These are phyloP conservation scores for Malassezia dermatis DNA, from an alignment of 1,284 basidiomycete genomes.

Conservation along the genomic window DNA sequence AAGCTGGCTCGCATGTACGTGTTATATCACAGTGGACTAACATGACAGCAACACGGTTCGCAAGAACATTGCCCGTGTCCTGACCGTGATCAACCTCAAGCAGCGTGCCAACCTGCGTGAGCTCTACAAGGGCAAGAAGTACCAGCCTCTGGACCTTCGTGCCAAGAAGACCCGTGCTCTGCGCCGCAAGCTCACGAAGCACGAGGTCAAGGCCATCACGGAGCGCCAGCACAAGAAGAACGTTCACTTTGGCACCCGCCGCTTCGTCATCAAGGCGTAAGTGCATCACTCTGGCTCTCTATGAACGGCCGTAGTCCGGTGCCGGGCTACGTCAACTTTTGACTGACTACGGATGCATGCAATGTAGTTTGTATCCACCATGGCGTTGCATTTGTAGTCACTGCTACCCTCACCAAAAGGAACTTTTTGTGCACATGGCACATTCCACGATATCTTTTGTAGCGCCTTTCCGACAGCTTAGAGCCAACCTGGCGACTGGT, in stretches of 20 bases:
- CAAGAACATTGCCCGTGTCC: conserved; percentile 95
- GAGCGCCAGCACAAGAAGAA: conserved; percentile 47
- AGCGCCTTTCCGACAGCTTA: neutral
- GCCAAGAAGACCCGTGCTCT: conserved; percentile 98
- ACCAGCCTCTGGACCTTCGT: conserved; percentile 92
- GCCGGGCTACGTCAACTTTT: neutral
- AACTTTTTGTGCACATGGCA: neutral
- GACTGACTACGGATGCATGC: conserved; percentile 7
- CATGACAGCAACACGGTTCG: conserved; percentile 74
- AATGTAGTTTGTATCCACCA: conserved; percentile 17
- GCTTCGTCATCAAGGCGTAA: conserved; percentile 48
- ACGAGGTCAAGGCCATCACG: conserved; percentile 40
- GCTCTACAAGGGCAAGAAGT: conserved; percentile 96
- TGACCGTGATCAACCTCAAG: conserved; percentile 99
- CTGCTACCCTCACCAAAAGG: conserved; percentile 11
- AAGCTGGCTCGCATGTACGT: conserved; percentile 96
- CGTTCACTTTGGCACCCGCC: conserved; percentile 45
- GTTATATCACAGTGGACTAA: neutral
- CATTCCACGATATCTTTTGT: neutral
- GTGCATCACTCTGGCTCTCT: neutral
- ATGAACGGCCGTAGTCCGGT: neutral
- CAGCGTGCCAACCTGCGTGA: conserved; percentile 90
- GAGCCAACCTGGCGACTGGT: no score
- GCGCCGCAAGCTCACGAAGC: conserved; percentile 78
- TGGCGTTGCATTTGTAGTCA: conserved; percentile 11